Evolutionary conservation across 2,329 filamentous ascomycete genomes (phyloP).

Genomic region (Exophiala mesophila): DNA sequence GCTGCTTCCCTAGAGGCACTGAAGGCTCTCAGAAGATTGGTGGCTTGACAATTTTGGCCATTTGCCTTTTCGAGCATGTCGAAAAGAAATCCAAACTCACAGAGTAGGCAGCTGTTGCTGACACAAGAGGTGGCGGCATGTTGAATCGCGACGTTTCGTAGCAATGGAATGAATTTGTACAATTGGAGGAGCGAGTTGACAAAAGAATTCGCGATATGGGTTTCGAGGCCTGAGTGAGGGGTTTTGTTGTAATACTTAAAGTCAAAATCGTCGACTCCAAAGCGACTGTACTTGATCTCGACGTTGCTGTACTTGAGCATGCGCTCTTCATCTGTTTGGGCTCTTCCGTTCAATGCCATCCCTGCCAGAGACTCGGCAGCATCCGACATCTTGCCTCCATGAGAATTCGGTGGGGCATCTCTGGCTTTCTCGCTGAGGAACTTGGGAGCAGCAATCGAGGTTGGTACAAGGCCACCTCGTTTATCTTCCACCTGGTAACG

Average conservation of each 20-base stretch:
- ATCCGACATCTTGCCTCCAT: constrained; percentile 46
- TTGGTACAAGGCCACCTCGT: constrained; percentile 58
- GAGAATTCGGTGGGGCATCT: constrained; percentile 47
- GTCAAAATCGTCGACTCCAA: constrained; percentile 98
- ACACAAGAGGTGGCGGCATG: constrained; percentile 84
- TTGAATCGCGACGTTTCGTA: constrained; percentile 81
- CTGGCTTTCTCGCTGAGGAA: constrained; percentile 92
- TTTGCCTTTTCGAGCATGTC: constrained; percentile 98
- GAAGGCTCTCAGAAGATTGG: constrained; percentile 86
- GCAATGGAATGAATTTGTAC: constrained; percentile 80
- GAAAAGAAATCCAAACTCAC: constrained; percentile 90
- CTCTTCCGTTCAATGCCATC: constrained; percentile 56
- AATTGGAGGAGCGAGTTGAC: constrained; percentile 89
- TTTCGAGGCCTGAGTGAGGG: constrained; percentile 84
- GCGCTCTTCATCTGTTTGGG: constrained; percentile 71
- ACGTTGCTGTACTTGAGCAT: constrained; percentile 87
- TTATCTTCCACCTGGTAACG: constrained; percentile 83
- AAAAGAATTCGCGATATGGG: constrained; percentile 94
- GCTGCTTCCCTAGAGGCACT: constrained; percentile 75
- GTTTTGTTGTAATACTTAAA: constrained; percentile 98
- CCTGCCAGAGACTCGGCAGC: constrained; percentile 62
- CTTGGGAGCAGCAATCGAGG: constrained; percentile 69
- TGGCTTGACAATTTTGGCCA: constrained; percentile 91
- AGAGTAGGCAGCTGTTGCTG: constrained; percentile 78
- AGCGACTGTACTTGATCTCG: constrained; percentile 98